phyloP scores from a whole-genome alignment of 208 protist species.

The Trypanosoma mega region DNA sequence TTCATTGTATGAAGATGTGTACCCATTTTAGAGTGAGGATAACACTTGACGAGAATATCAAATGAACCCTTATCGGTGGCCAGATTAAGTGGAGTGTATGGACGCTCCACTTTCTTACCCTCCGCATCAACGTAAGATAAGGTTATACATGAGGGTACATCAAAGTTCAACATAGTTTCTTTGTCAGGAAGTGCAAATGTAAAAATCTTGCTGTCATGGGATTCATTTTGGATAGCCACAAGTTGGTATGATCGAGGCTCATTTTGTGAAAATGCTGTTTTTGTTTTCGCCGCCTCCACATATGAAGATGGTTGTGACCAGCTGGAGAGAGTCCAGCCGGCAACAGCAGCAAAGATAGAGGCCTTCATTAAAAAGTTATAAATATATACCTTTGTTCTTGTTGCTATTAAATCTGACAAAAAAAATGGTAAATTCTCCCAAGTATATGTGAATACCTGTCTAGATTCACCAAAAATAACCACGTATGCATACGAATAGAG shows the following conservation, averaged over 20 bases:
- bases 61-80: constrained; percentile 76
- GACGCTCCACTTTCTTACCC: constrained; percentile 86
- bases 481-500: constrained; percentile 13
- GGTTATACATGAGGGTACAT: constrained; percentile 76
- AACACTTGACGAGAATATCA: constrained; percentile 84
- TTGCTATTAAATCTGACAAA: constrained; percentile 6
- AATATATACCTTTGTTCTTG: no score
- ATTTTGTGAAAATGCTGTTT: constrained; percentile 55
- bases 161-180: constrained; percentile 55
- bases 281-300: constrained; percentile 28
- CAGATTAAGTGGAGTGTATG: constrained; percentile 84
- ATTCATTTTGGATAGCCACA: constrained; percentile 41
- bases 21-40: constrained; percentile 90
- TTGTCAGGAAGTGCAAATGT: constrained; percentile 66
- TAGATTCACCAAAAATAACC: constrained; percentile 1
- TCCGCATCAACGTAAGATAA: constrained; percentile 73
- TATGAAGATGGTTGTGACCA: constrained; percentile 26
- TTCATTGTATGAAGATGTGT: constrained; percentile 90
- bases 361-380: no score
- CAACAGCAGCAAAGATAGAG: constrained; percentile 29
- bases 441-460: constrained; percentile 1
- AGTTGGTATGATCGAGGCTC: constrained; percentile 67
- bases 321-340: constrained; percentile 32
- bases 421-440: not conserved
- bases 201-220: constrained; percentile 73